phyloP scores from a whole-genome alignment of 345 rosid genomes.

The Arabidopsis suecica region DNA sequence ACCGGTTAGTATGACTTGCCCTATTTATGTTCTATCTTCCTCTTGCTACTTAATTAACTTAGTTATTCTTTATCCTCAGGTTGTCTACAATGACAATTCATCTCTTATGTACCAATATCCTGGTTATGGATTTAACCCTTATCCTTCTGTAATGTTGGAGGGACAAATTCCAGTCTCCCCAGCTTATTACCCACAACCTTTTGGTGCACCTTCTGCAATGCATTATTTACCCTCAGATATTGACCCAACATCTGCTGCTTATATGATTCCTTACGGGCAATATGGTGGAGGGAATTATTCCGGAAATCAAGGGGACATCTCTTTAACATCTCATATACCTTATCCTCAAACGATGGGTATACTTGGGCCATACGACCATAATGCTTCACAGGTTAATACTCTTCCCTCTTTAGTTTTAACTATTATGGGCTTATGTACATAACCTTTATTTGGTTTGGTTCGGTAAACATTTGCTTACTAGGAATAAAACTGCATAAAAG shows the following conservation, averaged over 20 bases:
- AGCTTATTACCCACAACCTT: conserved; percentile 49
- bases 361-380: conserved; percentile 76
- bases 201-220: conserved; percentile 53
- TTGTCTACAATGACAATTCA: conserved; percentile 61
- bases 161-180: conserved; percentile 64
- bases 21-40: background rate
- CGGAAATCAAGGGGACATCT: conserved; percentile 49
- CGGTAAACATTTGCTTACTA: background rate
- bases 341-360: conserved; percentile 76
- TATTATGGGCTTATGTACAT: background rate
- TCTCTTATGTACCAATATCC: conserved; percentile 56
- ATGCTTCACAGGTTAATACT: conserved; percentile 57
- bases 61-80: conserved; percentile 42
- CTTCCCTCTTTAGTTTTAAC: background rate
- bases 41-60: background rate
- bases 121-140: conserved; percentile 59
- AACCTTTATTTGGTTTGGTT: background rate
- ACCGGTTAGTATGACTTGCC: conserved; percentile 49
- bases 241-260: conserved; percentile 63
- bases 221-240: conserved; percentile 52
- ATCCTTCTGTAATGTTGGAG: conserved; percentile 62
- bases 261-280: conserved; percentile 57
- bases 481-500: background rate
- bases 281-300: conserved; percentile 56
- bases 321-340: conserved; percentile 50